A percentile compares a stretch with the other conserved stretches of the same genome.
Evolutionary conservation across 2,329 filamentous ascomycete species (phyloP).

Genomic region (Elsinoe australis): DNA sequence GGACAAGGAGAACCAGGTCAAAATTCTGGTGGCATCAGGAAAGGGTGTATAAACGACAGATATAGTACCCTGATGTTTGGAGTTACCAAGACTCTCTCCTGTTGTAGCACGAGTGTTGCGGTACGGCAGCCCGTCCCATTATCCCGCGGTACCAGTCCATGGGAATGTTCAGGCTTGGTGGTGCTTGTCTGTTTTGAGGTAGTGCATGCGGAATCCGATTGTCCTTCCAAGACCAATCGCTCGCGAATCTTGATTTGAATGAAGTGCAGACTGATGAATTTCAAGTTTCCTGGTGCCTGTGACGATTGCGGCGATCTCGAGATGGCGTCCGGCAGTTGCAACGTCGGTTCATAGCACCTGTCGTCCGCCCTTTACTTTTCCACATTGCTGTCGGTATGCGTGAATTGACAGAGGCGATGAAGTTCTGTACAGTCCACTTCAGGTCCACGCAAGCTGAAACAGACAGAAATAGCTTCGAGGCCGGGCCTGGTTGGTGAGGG

Average conservation of each 20-base stretch:
- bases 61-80: conserved; percentile 7
- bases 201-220: too few species aligned
- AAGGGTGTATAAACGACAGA: conserved; percentile 7
- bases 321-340: not conserved
- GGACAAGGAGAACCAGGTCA: conserved; percentile 45
- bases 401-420: not conserved
- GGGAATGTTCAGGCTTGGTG: not conserved
- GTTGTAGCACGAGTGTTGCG: not conserved
- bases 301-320: conserved; percentile 6
- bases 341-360: not conserved
- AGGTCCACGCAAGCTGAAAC: conserved; percentile 8
- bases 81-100: not conserved
- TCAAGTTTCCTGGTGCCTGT: conserved; percentile 14
- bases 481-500: too few species aligned
- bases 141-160: too few species aligned
- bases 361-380: not conserved
- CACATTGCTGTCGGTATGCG: not conserved
- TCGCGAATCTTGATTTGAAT: too few species aligned
- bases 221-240: too few species aligned
- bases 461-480: conserved; percentile 1
- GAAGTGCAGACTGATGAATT: too few species aligned
- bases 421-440: too few species aligned
- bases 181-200: conserved; percentile 7
- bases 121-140: not conserved
- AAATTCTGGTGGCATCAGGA: conserved; percentile 35